Base-by-base conservation (phyloP, 2,329 filamentous ascomycete genomes). In the Metarhizium rileyi region DNA sequence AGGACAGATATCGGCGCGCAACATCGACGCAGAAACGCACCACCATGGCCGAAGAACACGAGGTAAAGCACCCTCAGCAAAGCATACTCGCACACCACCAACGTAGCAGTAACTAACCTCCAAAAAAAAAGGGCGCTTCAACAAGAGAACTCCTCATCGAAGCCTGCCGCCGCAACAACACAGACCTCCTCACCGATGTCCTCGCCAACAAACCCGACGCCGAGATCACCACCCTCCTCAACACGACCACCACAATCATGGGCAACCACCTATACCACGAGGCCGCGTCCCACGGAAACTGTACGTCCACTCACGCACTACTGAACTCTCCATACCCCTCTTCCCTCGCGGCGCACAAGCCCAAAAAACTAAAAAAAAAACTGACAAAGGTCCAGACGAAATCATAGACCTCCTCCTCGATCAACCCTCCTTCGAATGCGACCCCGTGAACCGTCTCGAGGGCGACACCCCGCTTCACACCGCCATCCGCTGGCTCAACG, bases 111-210 rank as follows among this genome's bases (percentile, higher is more conserved):
- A 10, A 28, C 18, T 22, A 25, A n/a, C 7, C n/a, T 9, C 42
- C 12, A 14, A 44, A 16, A 10, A 8, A 14, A 26, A 28, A 4
- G 86, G 93, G 91, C 65, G 91, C 91, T 59, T 87, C 87, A 52
- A 81, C 83, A 44, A 78, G 84, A 66, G 91, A 97, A 73, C 80
- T 87, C 62, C 80, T 97, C 59, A 81, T 97, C 69, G 91, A 95
- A 73, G 88, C 93, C 60, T 95, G 87, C 71, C 88, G 91, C 53
- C 81, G 90, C 63, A 91, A 97, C 77, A 96, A 97, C 70, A 83
- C 83, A 57, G 84, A 91, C 48, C 81, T 97, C 53, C 81, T 97
- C 50, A 71, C 79, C 59, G 84, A 93, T 60, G 78, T 90, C 50
- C 76, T 96, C 57, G 70, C 77, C 40, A 70, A 72, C 56, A 78